Evolutionary conservation across 805 yeast genomes (phyloP).

Genomic region (Saccharomyces eubayanus): DNA sequence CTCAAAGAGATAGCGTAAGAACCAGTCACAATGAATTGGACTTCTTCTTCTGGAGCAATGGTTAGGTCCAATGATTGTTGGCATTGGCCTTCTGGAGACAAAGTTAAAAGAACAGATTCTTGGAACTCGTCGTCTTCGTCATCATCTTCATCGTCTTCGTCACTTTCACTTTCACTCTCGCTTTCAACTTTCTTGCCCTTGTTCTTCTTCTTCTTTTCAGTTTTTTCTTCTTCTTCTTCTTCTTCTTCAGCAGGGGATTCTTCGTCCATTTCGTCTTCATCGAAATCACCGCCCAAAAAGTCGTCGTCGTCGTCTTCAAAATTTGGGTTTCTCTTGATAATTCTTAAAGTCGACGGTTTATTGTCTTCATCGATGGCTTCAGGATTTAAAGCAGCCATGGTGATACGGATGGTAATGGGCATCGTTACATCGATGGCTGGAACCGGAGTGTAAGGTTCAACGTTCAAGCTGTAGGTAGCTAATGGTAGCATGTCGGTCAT

Average conservation of each 20-base stretch:
- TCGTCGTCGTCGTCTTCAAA: slow-evolving; percentile 33
- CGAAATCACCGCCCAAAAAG: slow-evolving; percentile 36
- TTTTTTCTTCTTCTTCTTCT: slow-evolving; percentile 28
- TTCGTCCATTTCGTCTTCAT: slow-evolving; percentile 37
- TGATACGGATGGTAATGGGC: slow-evolving; percentile 78
- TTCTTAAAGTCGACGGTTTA: slow-evolving; percentile 76
- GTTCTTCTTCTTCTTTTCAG: slow-evolving; percentile 43
- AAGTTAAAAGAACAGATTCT: slow-evolving; percentile 76
- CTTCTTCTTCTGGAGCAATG: slow-evolving; percentile 81
- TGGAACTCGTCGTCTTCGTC: slow-evolving; percentile 63
- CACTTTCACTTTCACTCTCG: slow-evolving; percentile 30
- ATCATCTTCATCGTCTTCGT: slow-evolving; percentile 43
- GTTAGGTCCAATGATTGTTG: slow-evolving; percentile 85
- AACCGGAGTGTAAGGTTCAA: slow-evolving; percentile 72
- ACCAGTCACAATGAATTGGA: slow-evolving; percentile 84
- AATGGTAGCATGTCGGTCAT: slow-evolving; percentile 69
- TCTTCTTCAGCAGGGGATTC: slow-evolving; percentile 33
- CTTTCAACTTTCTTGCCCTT: slow-evolving; percentile 32
- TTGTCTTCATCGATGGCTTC: slow-evolving; percentile 52
- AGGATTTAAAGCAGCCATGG: slow-evolving; percentile 89
- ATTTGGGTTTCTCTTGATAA: slow-evolving; percentile 55
- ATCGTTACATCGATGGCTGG: slow-evolving; percentile 74
- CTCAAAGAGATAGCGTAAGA: slow-evolving; percentile 79
- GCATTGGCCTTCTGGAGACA: slow-evolving; percentile 63
- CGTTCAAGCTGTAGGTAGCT: slow-evolving; percentile 71